Base-by-base conservation (phyloP, 1,284 basidiomycete species). In the Boletus sp. region DNA sequence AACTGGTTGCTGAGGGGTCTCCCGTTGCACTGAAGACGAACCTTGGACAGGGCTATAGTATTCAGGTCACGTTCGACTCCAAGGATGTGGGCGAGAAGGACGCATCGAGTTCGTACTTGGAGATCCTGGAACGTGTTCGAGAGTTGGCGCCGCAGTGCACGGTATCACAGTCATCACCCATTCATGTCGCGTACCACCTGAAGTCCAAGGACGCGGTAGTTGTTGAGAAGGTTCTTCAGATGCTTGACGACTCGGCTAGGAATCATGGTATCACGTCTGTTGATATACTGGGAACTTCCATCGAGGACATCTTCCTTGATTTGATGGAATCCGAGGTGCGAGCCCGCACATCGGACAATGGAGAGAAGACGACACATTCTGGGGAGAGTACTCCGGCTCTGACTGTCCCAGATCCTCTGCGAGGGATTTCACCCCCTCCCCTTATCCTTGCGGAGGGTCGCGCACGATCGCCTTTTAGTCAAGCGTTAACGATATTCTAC, bases 281-380 rank as follows among this genome's bases (percentile, higher is more conserved):
- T 68, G 88, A 92, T 54, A 79, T 93, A 11, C 76, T 87, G 25
- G 87, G 87, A 4, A 87, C 90, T 2, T 86, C 89, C 8, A 88
- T 94, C 54, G 91, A 93, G 68, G 89, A 91, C 59, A 89, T 94
- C 46, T 94, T 94, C 77, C 78, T 94, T 11, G 80, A 83, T 50
- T 76, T 94, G 33, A 91, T 91, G 86, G 76, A 80, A 56, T 76
- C 79, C 35, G 77, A 85, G 46, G 74, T 64, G 37, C 56, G 28
- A 33, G 44, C 19, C 3, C 21, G 27, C 25, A 44, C 58, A 4
- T 46, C 44, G 0, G 56, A 64, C 23, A 52, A 21, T 27, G 27
- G 31, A 4, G 57, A 57, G 38, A 72, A 65, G 52, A 63, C 64
- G 11, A 49, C 54, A 19, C 37, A 69, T 31, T 68, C 67, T 27